These are phyloP conservation scores for Plasmodium malariae DNA, from an alignment of 169 alveolate genomes.

Conservation along the genomic window DNA sequence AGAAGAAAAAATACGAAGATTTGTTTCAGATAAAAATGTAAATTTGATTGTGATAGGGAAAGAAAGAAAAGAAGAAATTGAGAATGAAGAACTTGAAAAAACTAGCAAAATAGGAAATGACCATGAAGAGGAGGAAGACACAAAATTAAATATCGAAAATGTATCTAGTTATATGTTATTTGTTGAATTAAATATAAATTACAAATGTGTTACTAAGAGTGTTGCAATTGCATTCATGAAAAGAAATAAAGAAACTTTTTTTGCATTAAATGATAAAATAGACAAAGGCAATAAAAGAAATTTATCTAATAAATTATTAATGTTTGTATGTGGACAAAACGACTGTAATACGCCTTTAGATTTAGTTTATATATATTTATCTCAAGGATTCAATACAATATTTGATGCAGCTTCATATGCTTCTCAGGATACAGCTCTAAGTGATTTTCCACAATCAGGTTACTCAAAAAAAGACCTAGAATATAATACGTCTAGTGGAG, in stretches of 20 bases:
- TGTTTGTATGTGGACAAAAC: constrained; percentile 76
- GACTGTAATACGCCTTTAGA: constrained; percentile 76
- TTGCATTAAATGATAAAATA: constrained; percentile 8
- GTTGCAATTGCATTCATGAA: constrained; percentile 75
- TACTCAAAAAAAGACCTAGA: constrained; percentile 40
- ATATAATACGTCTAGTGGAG: neutral
- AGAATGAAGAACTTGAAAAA: constrained; percentile 22
- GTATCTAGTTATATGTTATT: constrained; percentile 36
- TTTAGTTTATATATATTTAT: constrained; percentile 72
- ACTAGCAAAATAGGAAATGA: constrained; percentile 29
- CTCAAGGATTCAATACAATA: constrained; percentile 75
- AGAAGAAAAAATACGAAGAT: constrained; percentile 82
- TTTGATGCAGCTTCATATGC: constrained; percentile 76
- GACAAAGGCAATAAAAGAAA: constrained; percentile 66
- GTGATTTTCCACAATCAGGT: constrained; percentile 21
- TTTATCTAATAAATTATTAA: constrained; percentile 57
- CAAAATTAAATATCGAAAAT: constrained; percentile 20
- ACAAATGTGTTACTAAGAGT: constrained; percentile 70
- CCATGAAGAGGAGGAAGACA: neutral
- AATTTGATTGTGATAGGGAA: constrained; percentile 85
- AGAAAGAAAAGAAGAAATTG: constrained; percentile 70
- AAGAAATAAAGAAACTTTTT: constrained; percentile 69
- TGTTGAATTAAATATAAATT: constrained; percentile 73
- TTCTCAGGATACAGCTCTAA: neutral
- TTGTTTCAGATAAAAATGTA: constrained; percentile 83